These are phyloP conservation scores for Canna indica DNA, from an alignment of 176 grass and related monocot genomes.

Conservation along the genomic window DNA sequence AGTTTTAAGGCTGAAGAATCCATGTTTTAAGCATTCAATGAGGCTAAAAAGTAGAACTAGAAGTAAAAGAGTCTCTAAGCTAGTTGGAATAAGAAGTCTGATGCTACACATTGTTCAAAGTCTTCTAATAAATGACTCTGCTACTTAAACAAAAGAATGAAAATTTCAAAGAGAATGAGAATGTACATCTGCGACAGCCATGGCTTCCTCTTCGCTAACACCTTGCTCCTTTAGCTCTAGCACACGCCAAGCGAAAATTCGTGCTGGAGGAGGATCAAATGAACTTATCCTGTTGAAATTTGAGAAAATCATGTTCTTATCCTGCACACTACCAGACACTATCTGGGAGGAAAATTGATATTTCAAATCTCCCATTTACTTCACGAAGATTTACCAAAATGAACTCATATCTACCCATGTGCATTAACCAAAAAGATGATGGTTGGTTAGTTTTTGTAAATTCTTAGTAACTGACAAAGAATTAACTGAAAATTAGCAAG, in stretches of 20 bases:
- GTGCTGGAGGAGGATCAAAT: constrained; percentile 67
- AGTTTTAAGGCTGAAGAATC: constrained; percentile 1
- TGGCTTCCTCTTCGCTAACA: constrained; percentile 57
- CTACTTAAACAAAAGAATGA: neutral
- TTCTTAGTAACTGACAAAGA: neutral
- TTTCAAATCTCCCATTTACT: neutral
- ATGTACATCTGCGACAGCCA: constrained; percentile 81
- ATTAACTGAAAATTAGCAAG: no score
- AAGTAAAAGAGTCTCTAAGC: neutral
- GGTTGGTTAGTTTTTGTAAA: neutral
- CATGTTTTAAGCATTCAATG: neutral
- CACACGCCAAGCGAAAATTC: constrained; percentile 84
- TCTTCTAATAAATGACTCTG: neutral
- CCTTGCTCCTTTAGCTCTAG: constrained; percentile 66
- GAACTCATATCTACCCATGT: neutral
- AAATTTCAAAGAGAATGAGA: neutral
- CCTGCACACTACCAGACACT: neutral
- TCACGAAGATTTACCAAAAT: neutral
- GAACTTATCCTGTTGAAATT: constrained; percentile 49
- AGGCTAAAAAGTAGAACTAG: neutral
- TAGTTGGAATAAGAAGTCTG: neutral
- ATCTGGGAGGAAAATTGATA: neutral
- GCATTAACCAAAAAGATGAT: neutral
- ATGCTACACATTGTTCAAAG: neutral
- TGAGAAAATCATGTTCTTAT: neutral